Percentiles rank a stretch among this genome's conserved stretches.
Conservation (phyloP, 2,329 filamentous ascomycete genomes). For the Phaeoacremonium minimum region DNA sequence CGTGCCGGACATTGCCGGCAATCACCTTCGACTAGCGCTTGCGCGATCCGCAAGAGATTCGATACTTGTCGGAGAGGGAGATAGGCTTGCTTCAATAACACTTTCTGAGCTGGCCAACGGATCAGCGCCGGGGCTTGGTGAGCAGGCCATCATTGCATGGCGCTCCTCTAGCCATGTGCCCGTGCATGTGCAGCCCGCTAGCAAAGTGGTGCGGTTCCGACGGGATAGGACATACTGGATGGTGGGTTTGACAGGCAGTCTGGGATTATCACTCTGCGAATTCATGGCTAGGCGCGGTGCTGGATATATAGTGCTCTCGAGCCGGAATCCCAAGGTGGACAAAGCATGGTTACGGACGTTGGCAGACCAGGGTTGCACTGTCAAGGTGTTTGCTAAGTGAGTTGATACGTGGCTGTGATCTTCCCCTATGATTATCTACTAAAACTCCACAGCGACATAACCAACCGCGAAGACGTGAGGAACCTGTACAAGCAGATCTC, state of each 20-base stretch:
- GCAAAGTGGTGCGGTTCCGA: not conserved
- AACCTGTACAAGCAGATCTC: not conserved
- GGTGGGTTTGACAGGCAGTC: constrained; percentile 22
- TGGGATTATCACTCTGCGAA: constrained; percentile 30
- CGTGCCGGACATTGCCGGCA: too few species aligned
- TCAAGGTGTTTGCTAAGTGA: constrained; percentile 7
- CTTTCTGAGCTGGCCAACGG: too few species aligned
- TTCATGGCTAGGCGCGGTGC: constrained; percentile 36
- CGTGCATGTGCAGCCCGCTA: not conserved
- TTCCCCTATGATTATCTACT: too few species aligned
- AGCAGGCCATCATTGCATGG: too few species aligned
- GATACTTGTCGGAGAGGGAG: too few species aligned
- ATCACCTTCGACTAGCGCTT: too few species aligned
- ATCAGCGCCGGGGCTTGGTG: too few species aligned
- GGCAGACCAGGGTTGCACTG: constrained; percentile 7
- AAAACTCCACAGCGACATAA: constrained; percentile 13
- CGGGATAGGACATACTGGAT: constrained; percentile 25
- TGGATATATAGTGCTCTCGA: constrained; percentile 29
- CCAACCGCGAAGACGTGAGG: not conserved
- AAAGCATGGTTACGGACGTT: constrained; percentile 16
- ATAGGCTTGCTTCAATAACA: too few species aligned
- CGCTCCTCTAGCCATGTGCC: not conserved
- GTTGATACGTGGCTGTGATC: too few species aligned
- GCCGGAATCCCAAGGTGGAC: constrained; percentile 28
- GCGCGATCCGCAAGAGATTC: too few species aligned